A percentile compares a stretch with the other conserved stretches of the same genome.
Conservation (phyloP, 2,329 filamentous ascomycete species). For the Epichloe sp. region DNA sequence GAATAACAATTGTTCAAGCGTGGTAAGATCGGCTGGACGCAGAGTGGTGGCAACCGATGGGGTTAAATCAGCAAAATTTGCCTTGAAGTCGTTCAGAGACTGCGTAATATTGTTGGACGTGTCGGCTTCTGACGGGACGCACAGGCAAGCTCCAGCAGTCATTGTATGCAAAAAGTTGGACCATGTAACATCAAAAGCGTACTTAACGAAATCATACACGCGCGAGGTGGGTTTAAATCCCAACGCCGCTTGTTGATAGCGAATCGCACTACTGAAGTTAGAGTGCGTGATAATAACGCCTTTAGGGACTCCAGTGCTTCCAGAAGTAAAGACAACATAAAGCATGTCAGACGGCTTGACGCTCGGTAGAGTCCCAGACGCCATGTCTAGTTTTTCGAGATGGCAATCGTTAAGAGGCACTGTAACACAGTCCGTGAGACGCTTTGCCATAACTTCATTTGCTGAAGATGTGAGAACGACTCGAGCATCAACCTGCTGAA, state of each 20-base stretch:
- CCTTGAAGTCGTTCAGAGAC: conserved; percentile 23
- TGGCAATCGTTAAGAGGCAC: background rate
- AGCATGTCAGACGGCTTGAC: background rate
- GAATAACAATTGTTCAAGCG: background rate
- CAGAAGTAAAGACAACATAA: conserved; percentile 11
- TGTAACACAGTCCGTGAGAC: background rate
- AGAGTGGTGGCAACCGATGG: conserved; percentile 26
- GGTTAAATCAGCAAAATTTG: conserved; percentile 33
- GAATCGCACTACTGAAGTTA: conserved; percentile 5
- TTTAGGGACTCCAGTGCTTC: conserved; percentile 12
- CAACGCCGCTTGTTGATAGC: background rate
- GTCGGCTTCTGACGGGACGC: conserved; percentile 19
- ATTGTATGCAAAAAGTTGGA: conserved; percentile 5
- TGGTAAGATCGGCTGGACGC: background rate
- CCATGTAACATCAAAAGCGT: conserved; percentile 7
- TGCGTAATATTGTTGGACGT: conserved; percentile 32
- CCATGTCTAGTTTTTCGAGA: background rate
- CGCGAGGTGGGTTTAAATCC: conserved; percentile 4
- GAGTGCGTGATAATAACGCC: conserved; percentile 9
- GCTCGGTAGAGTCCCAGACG: background rate
- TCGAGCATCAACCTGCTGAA: background rate
- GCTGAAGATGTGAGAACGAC: conserved; percentile 2
- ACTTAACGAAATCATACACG: conserved; percentile 5
- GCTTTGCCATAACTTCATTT: background rate
- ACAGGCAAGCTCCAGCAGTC: conserved; percentile 5